These are phyloP conservation scores for Calonectria montana DNA, from an alignment of 2,329 filamentous ascomycete genomes.

Conservation along the genomic window DNA sequence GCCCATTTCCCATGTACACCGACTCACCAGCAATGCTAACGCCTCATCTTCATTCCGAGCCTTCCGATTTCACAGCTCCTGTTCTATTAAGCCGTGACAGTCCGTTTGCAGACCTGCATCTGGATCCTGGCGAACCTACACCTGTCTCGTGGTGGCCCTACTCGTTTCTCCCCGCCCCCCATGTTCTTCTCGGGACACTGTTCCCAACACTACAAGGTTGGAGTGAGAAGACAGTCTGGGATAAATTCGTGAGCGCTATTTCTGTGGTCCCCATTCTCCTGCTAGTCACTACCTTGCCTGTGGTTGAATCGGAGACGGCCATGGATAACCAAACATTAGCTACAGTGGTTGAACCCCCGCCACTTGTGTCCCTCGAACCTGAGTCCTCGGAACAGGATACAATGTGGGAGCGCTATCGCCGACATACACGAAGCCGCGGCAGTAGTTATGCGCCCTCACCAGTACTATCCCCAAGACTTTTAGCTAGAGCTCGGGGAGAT, in stretches of 20 bases:
- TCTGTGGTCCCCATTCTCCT: conserved; percentile 93
- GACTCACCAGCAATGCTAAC: conserved; percentile 66
- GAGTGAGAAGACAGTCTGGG: conserved; percentile 85
- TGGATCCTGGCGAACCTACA: conserved; percentile 51
- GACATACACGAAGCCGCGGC: conserved; percentile 53
- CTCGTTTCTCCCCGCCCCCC: conserved; percentile 75
- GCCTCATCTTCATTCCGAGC: conserved; percentile 53
- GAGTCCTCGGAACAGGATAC: conserved; percentile 55
- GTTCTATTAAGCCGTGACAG: conserved; percentile 54
- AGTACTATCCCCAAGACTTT: conserved; percentile 29
- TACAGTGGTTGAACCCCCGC: conserved; percentile 46
- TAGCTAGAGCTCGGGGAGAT: conserved; percentile 37
- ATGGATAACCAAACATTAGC: conserved; percentile 51
- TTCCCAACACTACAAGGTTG: conserved; percentile 91
- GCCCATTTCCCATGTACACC: conserved; percentile 76
- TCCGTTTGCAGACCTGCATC: conserved; percentile 59
- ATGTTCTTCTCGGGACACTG: conserved; percentile 76
- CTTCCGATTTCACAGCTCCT: conserved; percentile 65
- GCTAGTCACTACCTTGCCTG: conserved; percentile 88
- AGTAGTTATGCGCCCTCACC: conserved; percentile 37
- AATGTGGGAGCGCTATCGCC: conserved; percentile 70
- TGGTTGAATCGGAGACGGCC: conserved; percentile 79
- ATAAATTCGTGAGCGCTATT: conserved; percentile 82
- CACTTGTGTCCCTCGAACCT: conserved; percentile 50
- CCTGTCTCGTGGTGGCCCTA: conserved; percentile 86